A percentile compares a stretch with the other conserved stretches of the same genome.
These are phyloP conservation scores for Xylaria arbuscula DNA, from an alignment of 2,329 filamentous ascomycete genomes.

Conservation along the genomic window DNA sequence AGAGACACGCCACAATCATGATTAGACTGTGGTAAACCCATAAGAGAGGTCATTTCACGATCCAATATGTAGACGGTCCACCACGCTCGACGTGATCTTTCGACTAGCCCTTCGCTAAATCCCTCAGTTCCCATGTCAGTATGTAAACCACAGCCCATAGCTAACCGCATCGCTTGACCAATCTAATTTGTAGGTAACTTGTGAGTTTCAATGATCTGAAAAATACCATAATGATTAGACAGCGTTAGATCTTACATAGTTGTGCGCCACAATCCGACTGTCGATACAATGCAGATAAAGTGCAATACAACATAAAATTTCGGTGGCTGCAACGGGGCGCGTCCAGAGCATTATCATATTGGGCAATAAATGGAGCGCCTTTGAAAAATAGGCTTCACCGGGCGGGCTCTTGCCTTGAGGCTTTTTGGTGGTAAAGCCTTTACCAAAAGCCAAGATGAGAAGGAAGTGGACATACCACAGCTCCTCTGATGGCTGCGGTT, in stretches of 20 bases:
- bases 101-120: constrained; percentile 1
- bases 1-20: constrained; percentile 3
- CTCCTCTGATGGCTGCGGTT: constrained; percentile 1
- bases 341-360: constrained; percentile 10
- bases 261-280: not conserved
- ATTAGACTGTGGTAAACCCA: constrained; percentile 7
- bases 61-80: constrained; percentile 21
- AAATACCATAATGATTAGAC: not conserved
- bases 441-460: constrained; percentile 14
- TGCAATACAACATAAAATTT: constrained; percentile 14
- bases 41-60: constrained; percentile 16
- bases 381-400: constrained; percentile 8
- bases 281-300: constrained; percentile 16
- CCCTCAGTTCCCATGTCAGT: constrained; percentile 6
- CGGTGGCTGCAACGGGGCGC: not conserved
- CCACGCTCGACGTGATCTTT: constrained; percentile 11
- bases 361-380: constrained; percentile 16
- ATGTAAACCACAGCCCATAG: constrained; percentile 5
- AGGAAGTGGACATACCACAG: constrained; percentile 20
- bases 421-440: constrained; percentile 14
- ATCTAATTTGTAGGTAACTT: not conserved
- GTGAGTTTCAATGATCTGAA: not conserved
- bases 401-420: constrained; percentile 2
- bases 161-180: constrained; percentile 17
- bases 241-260: constrained; percentile 10